Evolutionary conservation across 768 basidiomycete species (phyloP), one percentile per base, ranked within the genome.

Genomic region (Tephrocybe sp.): DNA sequence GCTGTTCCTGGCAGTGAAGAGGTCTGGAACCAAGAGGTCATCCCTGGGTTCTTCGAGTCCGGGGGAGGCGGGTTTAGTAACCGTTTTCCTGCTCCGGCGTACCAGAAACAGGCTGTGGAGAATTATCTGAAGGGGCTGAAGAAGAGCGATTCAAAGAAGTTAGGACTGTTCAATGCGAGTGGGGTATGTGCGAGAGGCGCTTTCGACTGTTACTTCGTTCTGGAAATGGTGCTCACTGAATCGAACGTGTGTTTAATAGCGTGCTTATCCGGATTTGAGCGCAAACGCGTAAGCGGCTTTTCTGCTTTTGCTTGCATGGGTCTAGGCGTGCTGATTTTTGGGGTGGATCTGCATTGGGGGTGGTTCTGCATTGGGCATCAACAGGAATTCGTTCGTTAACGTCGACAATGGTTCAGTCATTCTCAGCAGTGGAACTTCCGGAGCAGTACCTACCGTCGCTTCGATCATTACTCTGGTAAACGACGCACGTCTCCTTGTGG

Each of bases 381-480:
- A 14, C 40, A 54, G 57, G 8, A 59, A 52, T 40, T 40, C 38
- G 13, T 53, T 60, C 14, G 14, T 63, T 13, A 45, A 49, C 39
- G 47, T 66, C 30, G 58, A 62, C 39, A 53, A 68, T 17, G 72
- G 72, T 11, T 14, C 53, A 20, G 61, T 67, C 19, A n/a, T 4
- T 0, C 45, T 49, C 4, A 46, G 52, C 22, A 70, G 61, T 49
- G 72, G 70, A 22, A 69, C 68, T 3, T 69, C 65, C 3, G 68
- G 66, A 12, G 61, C 68, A 12, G 52, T 65, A 14, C 72, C 69
- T 9, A 68, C 65, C 1, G 55, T 70, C 35, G 72, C 62, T 10
- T 58, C 71, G 22, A 69, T 73, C 23, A 65, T 73, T 35, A 65
- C 72, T 6, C 58, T 73, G 7, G 62, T 73, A 23, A 73, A 74